Evolutionary conservation across 2,329 filamentous ascomycete species (phyloP).

Genomic region (Calcarisporium arbuscula): DNA sequence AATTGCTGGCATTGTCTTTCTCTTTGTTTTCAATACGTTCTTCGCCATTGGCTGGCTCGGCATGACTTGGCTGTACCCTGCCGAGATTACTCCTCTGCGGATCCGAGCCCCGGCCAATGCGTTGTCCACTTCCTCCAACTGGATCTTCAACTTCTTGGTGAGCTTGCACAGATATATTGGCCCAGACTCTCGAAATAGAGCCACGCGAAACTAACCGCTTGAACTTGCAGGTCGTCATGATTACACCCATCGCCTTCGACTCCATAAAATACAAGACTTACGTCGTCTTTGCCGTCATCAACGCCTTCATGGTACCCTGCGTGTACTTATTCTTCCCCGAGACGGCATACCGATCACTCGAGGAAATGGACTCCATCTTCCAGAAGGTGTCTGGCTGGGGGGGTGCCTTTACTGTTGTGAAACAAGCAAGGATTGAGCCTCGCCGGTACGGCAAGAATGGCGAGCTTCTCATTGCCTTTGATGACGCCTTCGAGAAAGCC

Average conservation of each 20-base stretch:
- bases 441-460: slow-evolving; percentile 53
- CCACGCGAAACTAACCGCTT: slow-evolving; percentile 3
- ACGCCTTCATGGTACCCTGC: slow-evolving; percentile 50
- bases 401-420: slow-evolving; percentile 29
- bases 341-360: slow-evolving; percentile 56
- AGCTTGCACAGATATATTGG: slow-evolving; percentile 2
- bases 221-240: slow-evolving; percentile 45
- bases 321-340: slow-evolving; percentile 61
- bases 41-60: slow-evolving; percentile 56
- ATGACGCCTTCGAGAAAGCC: slow-evolving; percentile 28
- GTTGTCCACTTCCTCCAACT: slow-evolving; percentile 47
- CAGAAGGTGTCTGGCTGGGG: slow-evolving; percentile 43
- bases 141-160: slow-evolving; percentile 57
- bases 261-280: slow-evolving; percentile 56
- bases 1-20: slow-evolving; percentile 57
- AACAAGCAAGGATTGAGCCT: slow-evolving; percentile 40
- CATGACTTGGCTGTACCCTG: slow-evolving; percentile 58
- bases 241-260: slow-evolving; percentile 52
- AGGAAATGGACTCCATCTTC: slow-evolving; percentile 63
- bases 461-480: slow-evolving; percentile 44
- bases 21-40: slow-evolving; percentile 56
- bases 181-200: too few species aligned
- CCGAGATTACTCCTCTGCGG: slow-evolving; percentile 60
- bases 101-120: slow-evolving; percentile 59
- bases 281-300: slow-evolving; percentile 61